A percentile compares a stretch with the other conserved stretches of the same genome.
These are phyloP conservation scores for Aphanomyces invadans DNA, from an alignment of 352 stramenopile species.

Conservation along the genomic window DNA sequence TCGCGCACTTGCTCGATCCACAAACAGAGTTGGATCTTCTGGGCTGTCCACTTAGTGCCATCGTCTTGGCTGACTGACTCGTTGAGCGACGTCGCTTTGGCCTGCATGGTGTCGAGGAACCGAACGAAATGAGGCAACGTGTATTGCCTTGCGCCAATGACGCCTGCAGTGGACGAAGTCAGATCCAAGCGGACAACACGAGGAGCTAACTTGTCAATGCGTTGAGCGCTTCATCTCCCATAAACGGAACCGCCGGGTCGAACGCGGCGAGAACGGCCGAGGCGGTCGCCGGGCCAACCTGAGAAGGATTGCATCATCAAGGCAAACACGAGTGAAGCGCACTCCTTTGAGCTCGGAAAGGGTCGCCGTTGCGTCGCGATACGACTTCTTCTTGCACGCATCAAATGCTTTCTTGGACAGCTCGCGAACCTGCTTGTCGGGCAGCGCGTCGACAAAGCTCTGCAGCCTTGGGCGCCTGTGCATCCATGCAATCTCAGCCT, in stretches of 20 bases:
- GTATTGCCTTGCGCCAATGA: constrained; percentile 72
- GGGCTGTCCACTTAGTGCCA: constrained; percentile 44
- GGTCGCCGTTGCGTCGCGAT: constrained; percentile 43
- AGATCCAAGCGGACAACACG: not conserved
- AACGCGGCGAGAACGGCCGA: constrained; percentile 67
- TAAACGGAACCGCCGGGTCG: constrained; percentile 58
- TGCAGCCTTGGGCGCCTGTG: constrained; percentile 60
- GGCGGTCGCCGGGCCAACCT: constrained; percentile 71
- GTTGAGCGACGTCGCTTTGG: constrained; percentile 53
- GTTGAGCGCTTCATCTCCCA: constrained; percentile 72
- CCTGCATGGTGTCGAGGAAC: constrained; percentile 44
- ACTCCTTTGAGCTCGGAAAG: constrained; percentile 63
- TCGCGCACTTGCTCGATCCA: constrained; percentile 29
- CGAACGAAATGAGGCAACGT: constrained; percentile 61
- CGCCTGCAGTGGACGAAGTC: constrained; percentile 24
- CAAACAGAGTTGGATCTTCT: constrained; percentile 64
- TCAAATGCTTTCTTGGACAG: constrained; percentile 40
- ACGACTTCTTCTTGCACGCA: constrained; percentile 26
- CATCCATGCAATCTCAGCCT: no score
- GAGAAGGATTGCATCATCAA: not conserved
- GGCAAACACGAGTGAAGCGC: constrained; percentile 20
- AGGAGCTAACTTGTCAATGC: constrained; percentile 58
- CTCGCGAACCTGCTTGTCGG: constrained; percentile 37
- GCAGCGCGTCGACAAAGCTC: constrained; percentile 52
- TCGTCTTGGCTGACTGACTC: constrained; percentile 24